Evolutionary conservation across 129 eudicot genomes (phyloP).

Genomic region (Lactuca sativa): DNA sequence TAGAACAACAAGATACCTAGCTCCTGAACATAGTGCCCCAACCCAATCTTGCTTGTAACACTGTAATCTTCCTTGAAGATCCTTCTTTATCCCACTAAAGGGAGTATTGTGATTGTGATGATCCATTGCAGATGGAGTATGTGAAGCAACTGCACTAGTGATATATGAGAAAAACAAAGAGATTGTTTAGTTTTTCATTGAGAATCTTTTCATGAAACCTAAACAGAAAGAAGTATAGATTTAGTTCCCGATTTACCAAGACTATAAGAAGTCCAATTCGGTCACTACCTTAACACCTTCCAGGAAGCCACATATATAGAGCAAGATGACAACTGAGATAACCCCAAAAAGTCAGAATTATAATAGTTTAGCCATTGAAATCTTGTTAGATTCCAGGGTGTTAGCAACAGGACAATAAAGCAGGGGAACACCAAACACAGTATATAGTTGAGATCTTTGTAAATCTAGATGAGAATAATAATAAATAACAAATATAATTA

Average conservation of each 20-base stretch:
- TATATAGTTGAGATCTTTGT: conserved; percentile 1
- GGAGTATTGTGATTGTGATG: conserved; percentile 43
- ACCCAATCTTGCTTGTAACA: conserved; percentile 82
- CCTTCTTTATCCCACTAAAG: conserved; percentile 62
- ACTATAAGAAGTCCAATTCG: conserved; percentile 4
- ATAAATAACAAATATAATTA: neutral
- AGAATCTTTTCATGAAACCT: neutral
- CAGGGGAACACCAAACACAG: conserved; percentile 1
- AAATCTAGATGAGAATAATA: conserved; percentile 4
- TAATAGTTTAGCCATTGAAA: neutral
- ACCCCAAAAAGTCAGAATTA: neutral
- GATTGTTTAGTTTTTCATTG: conserved; percentile 6
- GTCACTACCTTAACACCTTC: neutral
- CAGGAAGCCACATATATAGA: neutral
- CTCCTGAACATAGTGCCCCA: conserved; percentile 56
- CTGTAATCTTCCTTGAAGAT: conserved; percentile 61
- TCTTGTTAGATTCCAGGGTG: conserved; percentile 20
- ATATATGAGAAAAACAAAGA: neutral
- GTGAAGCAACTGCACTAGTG: conserved; percentile 12
- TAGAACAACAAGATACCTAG: conserved; percentile 45
- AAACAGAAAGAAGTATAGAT: neutral
- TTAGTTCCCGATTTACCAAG: neutral
- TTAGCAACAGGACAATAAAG: conserved; percentile 19
- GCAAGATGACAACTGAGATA: conserved; percentile 1
- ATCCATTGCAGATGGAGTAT: conserved; percentile 49